Evolutionary conservation across 2,329 filamentous ascomycete species (phyloP), one percentile per base, ranked within the genome.

Genomic region (Pseudopithomyces maydicus): DNA sequence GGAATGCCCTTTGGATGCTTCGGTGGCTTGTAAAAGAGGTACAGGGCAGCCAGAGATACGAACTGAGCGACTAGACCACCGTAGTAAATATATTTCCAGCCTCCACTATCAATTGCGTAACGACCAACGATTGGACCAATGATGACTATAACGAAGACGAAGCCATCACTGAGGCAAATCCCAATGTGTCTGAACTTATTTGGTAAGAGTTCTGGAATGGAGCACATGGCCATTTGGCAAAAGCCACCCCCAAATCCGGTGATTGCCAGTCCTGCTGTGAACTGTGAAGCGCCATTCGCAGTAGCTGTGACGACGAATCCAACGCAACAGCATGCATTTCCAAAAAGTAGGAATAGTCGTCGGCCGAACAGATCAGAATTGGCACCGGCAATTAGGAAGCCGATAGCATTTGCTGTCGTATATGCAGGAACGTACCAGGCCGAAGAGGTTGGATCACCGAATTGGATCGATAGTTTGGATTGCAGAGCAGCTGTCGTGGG

Each of bases 321-420:
- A 17, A 78, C 63, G 50, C 73, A 74, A 50, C 73, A 73, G 32
- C 75, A 56, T n/a, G 77, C 61, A 57, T 81, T 81, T 15, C 79
- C 80, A 39, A 74, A 68, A 2, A 80, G 68, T 38, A 81, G 62
- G 62, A 81, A 81, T 72, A 77, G 79, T 17, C 80, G 74, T 58
- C 81, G 76, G 12, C 81, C 81, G 32, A 82, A 76, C 4, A 82
- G 69, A 69, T 83, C 81, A 2, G 79, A 80, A 61, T 82, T 82
- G 3, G 80, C 70, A 6, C 75, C 75, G 32, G 66, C 66, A 10
- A 68, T 50, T 10, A 68, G 39, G 39, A 68, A 66, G 1, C 64
- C 66, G 35, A 68, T 66, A 7, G 59, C 57, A 36, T 66, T 68
- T 12, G 57, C 61, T n/a, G 64, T 66, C 5, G 66, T 68, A 41